These are phyloP conservation scores for Fusarium mexicanum DNA, from an alignment of 2,329 filamentous ascomycete species.

Conservation along the genomic window DNA sequence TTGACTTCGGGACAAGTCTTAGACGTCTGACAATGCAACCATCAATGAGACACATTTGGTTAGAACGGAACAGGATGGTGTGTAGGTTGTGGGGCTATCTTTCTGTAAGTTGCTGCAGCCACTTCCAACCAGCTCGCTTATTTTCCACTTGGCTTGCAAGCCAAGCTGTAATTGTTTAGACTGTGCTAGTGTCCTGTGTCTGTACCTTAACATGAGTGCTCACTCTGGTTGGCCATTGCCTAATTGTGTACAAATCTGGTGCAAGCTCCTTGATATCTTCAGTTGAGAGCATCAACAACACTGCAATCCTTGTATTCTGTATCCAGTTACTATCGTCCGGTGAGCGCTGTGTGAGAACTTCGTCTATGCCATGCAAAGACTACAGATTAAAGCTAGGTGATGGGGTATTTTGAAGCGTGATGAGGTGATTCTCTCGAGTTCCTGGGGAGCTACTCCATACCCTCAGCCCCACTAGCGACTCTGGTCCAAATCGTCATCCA, in stretches of 20 bases:
- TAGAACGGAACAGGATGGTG: conserved; percentile 27
- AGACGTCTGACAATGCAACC: conserved; percentile 41
- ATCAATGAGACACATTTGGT: conserved; percentile 32
- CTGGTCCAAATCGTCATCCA: conserved; percentile 34
- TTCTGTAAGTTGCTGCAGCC: conserved; percentile 37
- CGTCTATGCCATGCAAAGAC: background rate
- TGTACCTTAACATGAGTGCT: conserved; percentile 25
- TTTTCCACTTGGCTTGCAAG: conserved; percentile 28
- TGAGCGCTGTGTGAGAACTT: conserved; percentile 5
- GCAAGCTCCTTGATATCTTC: conserved; percentile 35
- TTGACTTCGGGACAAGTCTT: conserved; percentile 33
- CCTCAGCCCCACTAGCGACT: conserved; percentile 29
- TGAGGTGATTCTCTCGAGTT: conserved; percentile 10
- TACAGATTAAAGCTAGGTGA: conserved; percentile 1
- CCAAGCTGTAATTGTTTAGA: conserved; percentile 26
- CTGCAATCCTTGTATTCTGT: background rate
- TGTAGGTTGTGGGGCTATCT: conserved; percentile 24
- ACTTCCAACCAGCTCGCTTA: conserved; percentile 33
- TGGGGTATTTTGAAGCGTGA: background rate
- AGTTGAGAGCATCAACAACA: conserved; percentile 4
- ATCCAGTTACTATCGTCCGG: conserved; percentile 21
- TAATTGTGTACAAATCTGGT: conserved; percentile 8
- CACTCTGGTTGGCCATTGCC: background rate
- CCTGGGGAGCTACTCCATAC: conserved; percentile 11
- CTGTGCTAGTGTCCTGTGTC: conserved; percentile 6